Evolutionary conservation across 768 basidiomycete species (phyloP), one percentile per base, ranked within the genome.

Genomic region (Podaxis sp.): DNA sequence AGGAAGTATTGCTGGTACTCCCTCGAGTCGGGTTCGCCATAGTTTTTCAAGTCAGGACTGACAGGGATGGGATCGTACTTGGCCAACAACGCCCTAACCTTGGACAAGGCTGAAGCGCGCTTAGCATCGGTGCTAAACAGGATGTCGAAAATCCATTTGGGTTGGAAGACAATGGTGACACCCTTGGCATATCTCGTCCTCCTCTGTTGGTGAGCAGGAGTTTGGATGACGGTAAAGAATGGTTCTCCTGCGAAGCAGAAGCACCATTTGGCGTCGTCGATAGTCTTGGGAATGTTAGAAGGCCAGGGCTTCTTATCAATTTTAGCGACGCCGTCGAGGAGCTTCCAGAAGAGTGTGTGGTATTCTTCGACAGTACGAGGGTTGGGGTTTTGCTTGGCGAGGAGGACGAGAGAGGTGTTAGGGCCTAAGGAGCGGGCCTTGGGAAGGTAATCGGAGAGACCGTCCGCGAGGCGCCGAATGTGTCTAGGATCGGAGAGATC

Each of bases 201-300:
- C 52, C 52, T 28, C 33, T 54, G 52, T 33, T 54, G 52, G 33
- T 54, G 52, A 12, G 52, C 52, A 3, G 52, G 52, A 37, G 33
- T 54, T 33, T 33, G 33, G 33, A 33, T 33, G 33, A 33, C 33
- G 33, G 33, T 33, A 33, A 33, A 33, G 33, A 54, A 30, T 28
- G 52, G 52, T n/a, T 54, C 52, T 11, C 52, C 33, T 26, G 24
- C 52, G n/a, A 54, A 54, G 52, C 52, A 54, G 52, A 54, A 54
- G 33, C 52, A 54, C 52, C 52, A 50, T 50, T 50, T 54, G 12
- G 33, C 33, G 15, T 54, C 52, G 30, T 54, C 52, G 30, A 54
- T 54, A 3, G 52, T 30, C 52, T 28, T 54, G 7, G 52, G 52
- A 11, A 54, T 54, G 30, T 54, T 11, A 4, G 28, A 22, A 30